phyloP scores from a whole-genome alignment of 2,329 filamentous ascomycete genomes.

The Sporothrix humicola region DNA sequence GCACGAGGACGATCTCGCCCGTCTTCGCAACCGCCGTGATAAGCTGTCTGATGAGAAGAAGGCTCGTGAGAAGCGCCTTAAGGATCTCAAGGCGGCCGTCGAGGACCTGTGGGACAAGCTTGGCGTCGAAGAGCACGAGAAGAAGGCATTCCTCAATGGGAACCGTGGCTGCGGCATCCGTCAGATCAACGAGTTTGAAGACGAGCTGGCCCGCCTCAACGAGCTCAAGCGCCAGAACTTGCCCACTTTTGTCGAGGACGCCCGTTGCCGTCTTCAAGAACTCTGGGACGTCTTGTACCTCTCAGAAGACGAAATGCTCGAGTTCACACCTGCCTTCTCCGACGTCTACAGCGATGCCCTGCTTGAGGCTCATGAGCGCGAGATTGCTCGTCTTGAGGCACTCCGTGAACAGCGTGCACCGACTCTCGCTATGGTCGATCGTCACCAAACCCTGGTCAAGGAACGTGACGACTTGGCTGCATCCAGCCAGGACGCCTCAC shows the following conservation, averaged over 20 bases:
- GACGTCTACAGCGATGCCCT: conserved; percentile 97
- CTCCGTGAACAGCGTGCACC: conserved; percentile 87
- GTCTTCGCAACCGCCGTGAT: conserved; percentile 76
- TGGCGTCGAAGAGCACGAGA: conserved; percentile 79
- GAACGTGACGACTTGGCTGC: conserved; percentile 87
- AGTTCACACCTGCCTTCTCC: conserved; percentile 95
- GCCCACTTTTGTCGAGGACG: conserved; percentile 94
- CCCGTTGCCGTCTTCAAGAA: conserved; percentile 86
- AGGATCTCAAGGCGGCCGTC: conserved; percentile 77
- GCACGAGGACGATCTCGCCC: conserved; percentile 81
- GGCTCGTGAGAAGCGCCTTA: conserved; percentile 74
- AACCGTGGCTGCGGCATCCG: conserved; percentile 91
- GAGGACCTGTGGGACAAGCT: conserved; percentile 89
- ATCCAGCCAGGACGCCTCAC: conserved; percentile 92
- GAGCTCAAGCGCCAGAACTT: conserved; percentile 95
- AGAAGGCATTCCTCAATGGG: conserved; percentile 80
- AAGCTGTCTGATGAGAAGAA: conserved; percentile 89
- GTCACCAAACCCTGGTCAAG: conserved; percentile 78
- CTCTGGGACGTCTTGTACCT: conserved; percentile 95
- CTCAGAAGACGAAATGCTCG: conserved; percentile 97
- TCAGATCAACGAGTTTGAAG: conserved; percentile 94
- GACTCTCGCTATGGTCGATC: conserved; percentile 80
- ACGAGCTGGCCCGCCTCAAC: conserved; percentile 83
- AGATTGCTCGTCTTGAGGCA: conserved; percentile 80
- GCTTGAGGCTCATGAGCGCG: conserved; percentile 90